Base-by-base conservation (phyloP, 768 basidiomycete genomes). In the Tulasnella sp. region DNA sequence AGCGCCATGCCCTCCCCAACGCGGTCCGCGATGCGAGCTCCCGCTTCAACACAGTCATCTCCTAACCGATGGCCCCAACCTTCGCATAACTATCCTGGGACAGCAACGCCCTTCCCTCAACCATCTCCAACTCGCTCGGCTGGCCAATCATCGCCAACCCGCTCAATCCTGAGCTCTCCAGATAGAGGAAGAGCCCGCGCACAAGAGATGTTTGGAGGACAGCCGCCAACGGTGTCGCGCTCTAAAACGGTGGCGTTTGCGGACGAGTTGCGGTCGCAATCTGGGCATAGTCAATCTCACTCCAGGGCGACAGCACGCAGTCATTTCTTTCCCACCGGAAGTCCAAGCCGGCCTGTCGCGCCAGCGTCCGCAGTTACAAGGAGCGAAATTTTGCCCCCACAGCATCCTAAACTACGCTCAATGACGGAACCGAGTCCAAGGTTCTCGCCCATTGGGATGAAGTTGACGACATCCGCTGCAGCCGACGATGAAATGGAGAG, bases 401-500 rank as follows among this genome's bases (percentile, higher is more conserved):
- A 31, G 34, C 28, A 34, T 37, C 64, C 64, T 31, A 37, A 37
- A 69, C 31, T 69, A 7, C 64, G 64, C 16, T 28, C 6, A 11
- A 31, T 69, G 64, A 28, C 64, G 14, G 64, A 37, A 28, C 64
- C 31, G 0, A 69, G 64, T 22, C 64, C 64, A 24, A 69, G 7
- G 34, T 69, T 69, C 28, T 44, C 77, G 22, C 77, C 77, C 5
- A 34, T 58, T 9, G 77, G 31, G 9, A 78, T 78, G 77, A 72
- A 64, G 44, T 41, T 78, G 34, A 78, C 77, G 37, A 60, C 77
- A 37, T 78, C 77, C 22, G 58, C 58, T 41, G 77, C 77, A 8
- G 77, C 77, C 4, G 77, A 78, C 58, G 77, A 78, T 54, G 77
- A 78, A 37, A 60, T 78, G 58, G 64, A 69, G 8, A 78, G 54